A percentile compares a stretch with the other conserved stretches of the same genome.
Evolutionary conservation across 306 rosid genomes (phyloP).

Genomic region (Prinsepia uniflora): DNA sequence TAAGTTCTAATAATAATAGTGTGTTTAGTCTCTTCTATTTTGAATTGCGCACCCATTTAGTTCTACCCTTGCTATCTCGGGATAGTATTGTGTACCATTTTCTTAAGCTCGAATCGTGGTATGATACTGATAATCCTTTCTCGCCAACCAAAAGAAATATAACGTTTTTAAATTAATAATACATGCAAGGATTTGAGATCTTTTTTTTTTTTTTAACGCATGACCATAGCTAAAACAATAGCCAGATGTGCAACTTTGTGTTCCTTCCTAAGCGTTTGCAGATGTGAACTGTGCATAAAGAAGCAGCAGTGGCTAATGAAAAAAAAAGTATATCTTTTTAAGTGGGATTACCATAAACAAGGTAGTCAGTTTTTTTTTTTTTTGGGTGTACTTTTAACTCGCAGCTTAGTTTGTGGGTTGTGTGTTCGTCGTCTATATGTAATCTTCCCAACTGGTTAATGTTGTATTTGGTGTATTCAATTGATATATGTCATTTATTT

Average conservation of each 20-base stretch:
- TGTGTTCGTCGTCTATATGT: not conserved
- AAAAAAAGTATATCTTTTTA: not conserved
- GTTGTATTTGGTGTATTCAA: not conserved
- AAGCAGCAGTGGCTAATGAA: not conserved
- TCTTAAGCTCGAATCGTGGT: not conserved
- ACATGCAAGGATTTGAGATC: not conserved
- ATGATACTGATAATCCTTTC: not conserved
- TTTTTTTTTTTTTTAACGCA: too few relatives aligned
- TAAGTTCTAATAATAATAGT: slow-evolving; percentile 50
- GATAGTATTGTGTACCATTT: not conserved
- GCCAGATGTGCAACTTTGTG: not conserved
- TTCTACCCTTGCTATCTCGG: not conserved
- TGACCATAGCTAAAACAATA: not conserved
- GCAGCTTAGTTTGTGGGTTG: too few relatives aligned
- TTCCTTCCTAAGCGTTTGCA: not conserved
- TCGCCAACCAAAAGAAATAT: not conserved
- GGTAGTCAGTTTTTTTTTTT: not conserved
- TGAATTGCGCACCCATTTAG: not conserved
- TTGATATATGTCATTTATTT: not conserved
- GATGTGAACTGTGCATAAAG: not conserved
- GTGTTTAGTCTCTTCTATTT: slow-evolving; percentile 19
- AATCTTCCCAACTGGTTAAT: not conserved
- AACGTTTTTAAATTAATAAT: too few relatives aligned
- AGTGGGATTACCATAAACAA: not conserved
- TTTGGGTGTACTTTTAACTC: too few relatives aligned